Evolutionary conservation across 148 eudicot species (phyloP).

Genomic region (Rhododendron griersonianum): DNA sequence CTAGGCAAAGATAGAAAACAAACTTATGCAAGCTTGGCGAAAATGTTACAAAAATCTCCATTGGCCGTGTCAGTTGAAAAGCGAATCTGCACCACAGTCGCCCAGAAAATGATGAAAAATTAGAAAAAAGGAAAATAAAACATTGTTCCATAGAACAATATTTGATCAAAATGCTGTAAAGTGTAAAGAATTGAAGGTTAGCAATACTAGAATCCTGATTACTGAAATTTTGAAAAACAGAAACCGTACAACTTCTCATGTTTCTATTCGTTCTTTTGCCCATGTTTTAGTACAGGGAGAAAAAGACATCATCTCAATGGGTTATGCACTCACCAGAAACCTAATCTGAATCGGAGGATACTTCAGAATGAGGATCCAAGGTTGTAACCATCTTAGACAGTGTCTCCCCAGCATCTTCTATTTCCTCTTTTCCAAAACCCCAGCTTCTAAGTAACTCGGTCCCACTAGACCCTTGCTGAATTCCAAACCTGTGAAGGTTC

Average conservation of each 20-base stretch:
- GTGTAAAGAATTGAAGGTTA: not conserved
- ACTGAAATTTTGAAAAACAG: not conserved
- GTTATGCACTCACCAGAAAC: slow-evolving; percentile 1
- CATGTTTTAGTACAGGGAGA: too few relatives aligned
- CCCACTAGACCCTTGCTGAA: slow-evolving; percentile 67
- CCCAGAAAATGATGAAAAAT: not conserved
- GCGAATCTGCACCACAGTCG: not conserved
- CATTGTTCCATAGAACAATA: not conserved
- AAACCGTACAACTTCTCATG: not conserved
- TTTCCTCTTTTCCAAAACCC: slow-evolving; percentile 87
- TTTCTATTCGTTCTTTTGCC: not conserved
- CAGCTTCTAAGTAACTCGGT: slow-evolving; percentile 53
- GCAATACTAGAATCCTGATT: not conserved
- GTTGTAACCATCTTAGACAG: slow-evolving; percentile 53
- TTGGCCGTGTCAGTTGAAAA: not conserved
- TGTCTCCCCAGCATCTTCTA: slow-evolving; percentile 70
- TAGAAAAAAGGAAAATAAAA: not conserved
- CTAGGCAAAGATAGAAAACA: not conserved
- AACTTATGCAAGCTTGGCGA: not conserved
- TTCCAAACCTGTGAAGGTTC: slow-evolving; percentile 64
- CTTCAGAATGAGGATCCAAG: slow-evolving; percentile 45
- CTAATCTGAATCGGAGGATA: slow-evolving; percentile 83
- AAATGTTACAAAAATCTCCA: not conserved
- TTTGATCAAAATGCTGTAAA: not conserved
- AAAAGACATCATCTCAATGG: not conserved